These are phyloP conservation scores for Blastobotrys petasosporus DNA, from an alignment of 1,139 yeast species.

Conservation along the genomic window DNA sequence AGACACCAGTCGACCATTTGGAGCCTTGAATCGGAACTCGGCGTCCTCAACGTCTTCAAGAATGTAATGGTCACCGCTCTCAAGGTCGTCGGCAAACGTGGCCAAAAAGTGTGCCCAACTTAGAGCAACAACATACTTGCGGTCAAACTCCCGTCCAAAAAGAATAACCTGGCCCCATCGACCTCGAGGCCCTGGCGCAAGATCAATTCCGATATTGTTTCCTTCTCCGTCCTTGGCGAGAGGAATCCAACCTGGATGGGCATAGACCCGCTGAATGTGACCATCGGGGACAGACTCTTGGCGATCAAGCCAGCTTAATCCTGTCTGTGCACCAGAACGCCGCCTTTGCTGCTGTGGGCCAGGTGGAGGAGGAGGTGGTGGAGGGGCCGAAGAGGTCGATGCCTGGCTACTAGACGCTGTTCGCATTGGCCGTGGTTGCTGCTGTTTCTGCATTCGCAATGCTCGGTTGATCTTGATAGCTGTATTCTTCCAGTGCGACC, in stretches of 20 bases:
- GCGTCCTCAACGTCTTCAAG: constrained; percentile 57
- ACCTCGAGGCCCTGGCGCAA: constrained; percentile 76
- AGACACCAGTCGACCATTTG: constrained; percentile 40
- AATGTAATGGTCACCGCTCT: constrained; percentile 66
- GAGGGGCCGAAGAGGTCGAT: neutral
- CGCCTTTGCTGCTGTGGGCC: constrained; percentile 7
- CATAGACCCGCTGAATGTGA: constrained; percentile 62
- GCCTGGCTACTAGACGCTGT: neutral
- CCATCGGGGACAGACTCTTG: constrained; percentile 76
- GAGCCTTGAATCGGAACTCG: constrained; percentile 60
- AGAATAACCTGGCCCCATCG: constrained; percentile 77
- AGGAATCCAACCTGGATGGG: constrained; percentile 90
- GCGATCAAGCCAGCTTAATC: constrained; percentile 29
- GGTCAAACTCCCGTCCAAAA: constrained; percentile 86
- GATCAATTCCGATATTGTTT: constrained; percentile 81
- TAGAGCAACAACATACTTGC: constrained; percentile 69
- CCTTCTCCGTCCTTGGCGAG: constrained; percentile 82
- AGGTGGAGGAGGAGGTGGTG: constrained; percentile 13
- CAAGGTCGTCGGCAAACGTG: constrained; percentile 77
- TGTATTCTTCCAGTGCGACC: constrained; percentile 66
- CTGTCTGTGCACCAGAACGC: constrained; percentile 8
- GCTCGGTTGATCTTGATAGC: constrained; percentile 37
- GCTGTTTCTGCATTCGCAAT: constrained; percentile 15
- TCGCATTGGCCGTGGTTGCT: constrained; percentile 11
- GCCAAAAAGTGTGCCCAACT: constrained; percentile 83